Base-by-base conservation (phyloP, 2,329 filamentous ascomycete species). In the Aureobasidium zeae region DNA sequence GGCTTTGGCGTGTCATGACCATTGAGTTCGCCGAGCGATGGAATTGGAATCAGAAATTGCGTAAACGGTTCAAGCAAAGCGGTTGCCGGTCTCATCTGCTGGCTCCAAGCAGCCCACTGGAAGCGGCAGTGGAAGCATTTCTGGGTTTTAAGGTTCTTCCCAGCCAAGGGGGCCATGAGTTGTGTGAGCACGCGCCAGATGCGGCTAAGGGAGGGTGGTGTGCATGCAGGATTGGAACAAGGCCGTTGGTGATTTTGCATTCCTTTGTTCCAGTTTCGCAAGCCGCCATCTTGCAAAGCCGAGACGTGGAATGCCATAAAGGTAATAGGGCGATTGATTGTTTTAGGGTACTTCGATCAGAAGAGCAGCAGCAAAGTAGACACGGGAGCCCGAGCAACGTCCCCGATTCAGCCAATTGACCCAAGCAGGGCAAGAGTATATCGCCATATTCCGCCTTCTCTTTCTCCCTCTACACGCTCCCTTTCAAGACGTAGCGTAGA, bases 101-200 rank as follows among this genome's bases (percentile, higher is more conserved):
- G n/a, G 37, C 28, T 19, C 19, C 4, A 24, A 3, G 28, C 28
- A 32, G 28, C n/a, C n/a, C n/a, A 20, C 37, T 41, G 37, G 37
- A 41, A 41, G 19, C 28, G 28, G 15, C 22, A 12, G 28, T 21
- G 37, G 28, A 25, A 41, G 37, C 17, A 15, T 12, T 12, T n/a
- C 3, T n/a, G 10, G 11, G 25, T 26, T 31, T 22, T 41, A 41
- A 41, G 37, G 37, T 41, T 41, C 12, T 28, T 41, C 37, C 37
- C 37, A 41, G 37, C 28, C 28, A 24, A 41, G 37, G 37, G 35
- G 37, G 7, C 17, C 37, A 41, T 41, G n/a, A n/a, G n/a, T n/a
- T n/a, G n/a, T n/a, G n/a, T n/a, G n/a, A n/a, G n/a, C n/a, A n/a
- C n/a, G n/a, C n/a, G n/a, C n/a, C n/a, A n/a, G n/a, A n/a, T n/a